Base-by-base conservation (phyloP, 1,284 basidiomycete species). In the Cryptococcus sp. region DNA sequence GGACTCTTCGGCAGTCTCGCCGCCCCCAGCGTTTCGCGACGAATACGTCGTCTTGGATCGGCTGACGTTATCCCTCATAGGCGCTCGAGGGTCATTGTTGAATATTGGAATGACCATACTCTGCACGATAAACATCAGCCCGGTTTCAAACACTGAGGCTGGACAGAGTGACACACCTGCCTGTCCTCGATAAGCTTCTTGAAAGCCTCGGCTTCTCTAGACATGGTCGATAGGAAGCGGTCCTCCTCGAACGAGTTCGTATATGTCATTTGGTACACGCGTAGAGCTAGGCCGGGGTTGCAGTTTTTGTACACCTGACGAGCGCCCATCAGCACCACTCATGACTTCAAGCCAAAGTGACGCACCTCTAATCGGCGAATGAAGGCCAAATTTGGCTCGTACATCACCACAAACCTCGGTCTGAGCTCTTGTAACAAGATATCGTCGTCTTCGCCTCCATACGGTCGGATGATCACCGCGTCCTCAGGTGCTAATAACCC, bases 221-320 rank as follows among this genome's bases (percentile, higher is more conserved):
- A 82, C 51, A 97, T 85, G 1, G 88, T 88, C 39, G 90, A 89
- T 23, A 99, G 83, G 76, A 96, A 99, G 70, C 91, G 89, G 75
- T 96, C 93, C 72, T 99, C 95, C 74, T 99, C 96, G 63, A 90
- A 91, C 48, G 91, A 95, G 68, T 91, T 87, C 51, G 87, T 85
- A 77, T 98, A 98, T 19, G 93, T 83, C 86, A 98, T 88, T 75
- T 98, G 94, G 76, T 99, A 99, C 3, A 97, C 89, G n/a, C 93
- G 84, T 1, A 98, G 86, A 0, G 84, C 87, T 4, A 93, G 78
- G 0, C 88, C 89, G 0, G 89, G 88, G 76, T 89, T 87, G 5
- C 87, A 85, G 64, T 87, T 88, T 70, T 89, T 85, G 77, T 94
- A 93, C 5, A 92, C 87, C 92, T 93, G 66, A 19, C n/a, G 11